Conservation (phyloP, 1,139 yeast genomes). For the Debaryomyces udenii region DNA sequence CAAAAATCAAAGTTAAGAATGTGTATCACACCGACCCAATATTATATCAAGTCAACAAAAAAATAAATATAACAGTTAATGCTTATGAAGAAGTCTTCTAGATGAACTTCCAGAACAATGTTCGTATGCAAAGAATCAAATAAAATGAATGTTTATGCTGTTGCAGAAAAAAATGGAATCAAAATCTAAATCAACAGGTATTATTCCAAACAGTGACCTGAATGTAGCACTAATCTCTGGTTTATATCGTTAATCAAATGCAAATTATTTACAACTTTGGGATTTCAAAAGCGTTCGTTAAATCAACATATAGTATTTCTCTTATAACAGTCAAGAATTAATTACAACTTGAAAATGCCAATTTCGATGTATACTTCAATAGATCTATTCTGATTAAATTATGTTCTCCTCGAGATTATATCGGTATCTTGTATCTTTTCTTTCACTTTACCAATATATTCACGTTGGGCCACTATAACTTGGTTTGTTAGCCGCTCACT, state of each 20-base stretch:
- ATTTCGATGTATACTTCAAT: too few relatives aligned
- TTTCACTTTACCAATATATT: neutral
- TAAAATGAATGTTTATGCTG: neutral
- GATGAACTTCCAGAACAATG: neutral
- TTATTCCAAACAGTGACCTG: too few relatives aligned
- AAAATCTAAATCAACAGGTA: conserved; percentile 2
- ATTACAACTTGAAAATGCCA: neutral
- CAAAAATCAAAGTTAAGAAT: neutral
- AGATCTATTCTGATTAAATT: too few relatives aligned
- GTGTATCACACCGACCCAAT: conserved; percentile 7
- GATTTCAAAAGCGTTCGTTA: conserved; percentile 10
- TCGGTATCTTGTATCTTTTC: neutral
- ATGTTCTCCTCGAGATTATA: too few relatives aligned
- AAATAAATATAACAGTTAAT: neutral
- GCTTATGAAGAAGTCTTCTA: neutral
- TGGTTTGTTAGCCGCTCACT: conserved; percentile 7
- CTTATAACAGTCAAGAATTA: neutral
- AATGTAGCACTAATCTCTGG: too few relatives aligned
- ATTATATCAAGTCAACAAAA: conserved; percentile 1
- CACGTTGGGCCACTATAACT: neutral
- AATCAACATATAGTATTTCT: conserved; percentile 16
- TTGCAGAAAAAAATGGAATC: neutral
- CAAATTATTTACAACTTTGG: conserved; percentile 5
- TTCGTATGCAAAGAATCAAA: conserved; percentile 7
- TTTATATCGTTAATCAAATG: neutral